Evolutionary conservation across 495 filamentous ascomycete species (phyloP), one percentile per base, ranked within the genome.

Genomic region (Neurospora cerealis): DNA sequence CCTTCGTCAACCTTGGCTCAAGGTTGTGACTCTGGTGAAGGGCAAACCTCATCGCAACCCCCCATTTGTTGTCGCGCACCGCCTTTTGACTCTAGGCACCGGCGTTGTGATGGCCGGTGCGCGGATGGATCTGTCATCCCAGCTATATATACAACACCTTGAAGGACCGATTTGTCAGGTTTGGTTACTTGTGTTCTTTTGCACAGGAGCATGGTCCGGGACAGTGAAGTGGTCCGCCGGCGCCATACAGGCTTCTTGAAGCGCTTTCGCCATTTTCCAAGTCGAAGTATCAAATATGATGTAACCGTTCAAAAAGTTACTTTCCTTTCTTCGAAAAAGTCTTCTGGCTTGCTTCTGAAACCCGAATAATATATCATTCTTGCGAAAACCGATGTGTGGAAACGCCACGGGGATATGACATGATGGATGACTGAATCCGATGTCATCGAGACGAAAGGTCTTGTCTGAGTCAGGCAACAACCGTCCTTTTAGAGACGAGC

Each of bases 311-410:
- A 1, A n/a, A 9, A 9, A 21, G 17, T 3, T 9, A n/a, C 17
- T 3, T n/a, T n/a, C 19, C 2, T 4, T 21, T 9, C n/a, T 24
- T 48, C 4, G 8, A 24, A 0, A 21, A 1, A 0, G 0, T 10
- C n/a, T 24, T 48, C 46, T 2, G 0, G 42, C 3, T 1, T 44
- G 19, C 9, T 19, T 44, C 19, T n/a, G 0, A 9, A 44, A 4
- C 19, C 19, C 19, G 19, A 44, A 19, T n/a, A 2, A 44, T n/a
- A 9, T 19, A 8, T 9, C 42, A 9, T 9, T 44, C 42, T 8
- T n/a, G 6, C 42, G 17, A 9, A 42, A n/a, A 44, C 42, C 0
- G 42, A 44, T 44, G 42, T 6, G 42, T n/a, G 42, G 42, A 44
- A 44, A 44, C 2, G 42, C 17, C 2, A 7, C 19, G 42, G 3